phyloP scores from a whole-genome alignment of 148 eudicot species.

The Amaranthus palmeri region DNA sequence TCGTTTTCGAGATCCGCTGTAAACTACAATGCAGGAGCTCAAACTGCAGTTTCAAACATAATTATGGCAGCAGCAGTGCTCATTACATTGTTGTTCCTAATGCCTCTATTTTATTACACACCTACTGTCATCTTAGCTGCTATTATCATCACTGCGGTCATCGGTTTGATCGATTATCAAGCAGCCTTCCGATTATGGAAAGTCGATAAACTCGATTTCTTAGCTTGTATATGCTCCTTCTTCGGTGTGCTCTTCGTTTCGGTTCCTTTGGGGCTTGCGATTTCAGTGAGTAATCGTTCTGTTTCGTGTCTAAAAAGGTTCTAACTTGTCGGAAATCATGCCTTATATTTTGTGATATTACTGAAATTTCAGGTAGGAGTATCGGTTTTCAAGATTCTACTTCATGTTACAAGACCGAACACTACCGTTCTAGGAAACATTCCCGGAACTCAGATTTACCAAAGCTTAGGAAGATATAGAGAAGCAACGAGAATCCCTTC shows the following conservation, averaged over 20 bases:
- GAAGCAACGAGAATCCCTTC: slow-evolving; percentile 70
- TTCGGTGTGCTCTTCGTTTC: slow-evolving; percentile 88
- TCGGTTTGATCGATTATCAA: slow-evolving; percentile 74
- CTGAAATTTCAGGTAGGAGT: slow-evolving; percentile 64
- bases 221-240: slow-evolving; percentile 73
- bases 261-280: slow-evolving; percentile 79
- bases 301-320: neutral
- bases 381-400: slow-evolving; percentile 81
- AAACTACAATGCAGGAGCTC: slow-evolving; percentile 84
- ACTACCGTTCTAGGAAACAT: slow-evolving; percentile 61
- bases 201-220: slow-evolving; percentile 81
- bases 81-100: slow-evolving; percentile 73
- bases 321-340: neutral
- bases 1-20: slow-evolving; percentile 95
- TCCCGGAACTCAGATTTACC: slow-evolving; percentile 81
- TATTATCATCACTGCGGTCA: slow-evolving; percentile 84
- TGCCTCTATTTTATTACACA: slow-evolving; percentile 79
- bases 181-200: slow-evolving; percentile 69
- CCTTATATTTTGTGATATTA: neutral
- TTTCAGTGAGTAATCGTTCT: slow-evolving; percentile 57
- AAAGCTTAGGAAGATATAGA: slow-evolving; percentile 59
- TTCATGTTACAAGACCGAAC: slow-evolving; percentile 90
- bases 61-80: slow-evolving; percentile 82
- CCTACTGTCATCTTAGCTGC: slow-evolving; percentile 78
- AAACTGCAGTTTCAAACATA: slow-evolving; percentile 80